Evolutionary conservation across 1,139 yeast genomes (phyloP).

Genomic region (Arxiozyma slooffiae): DNA sequence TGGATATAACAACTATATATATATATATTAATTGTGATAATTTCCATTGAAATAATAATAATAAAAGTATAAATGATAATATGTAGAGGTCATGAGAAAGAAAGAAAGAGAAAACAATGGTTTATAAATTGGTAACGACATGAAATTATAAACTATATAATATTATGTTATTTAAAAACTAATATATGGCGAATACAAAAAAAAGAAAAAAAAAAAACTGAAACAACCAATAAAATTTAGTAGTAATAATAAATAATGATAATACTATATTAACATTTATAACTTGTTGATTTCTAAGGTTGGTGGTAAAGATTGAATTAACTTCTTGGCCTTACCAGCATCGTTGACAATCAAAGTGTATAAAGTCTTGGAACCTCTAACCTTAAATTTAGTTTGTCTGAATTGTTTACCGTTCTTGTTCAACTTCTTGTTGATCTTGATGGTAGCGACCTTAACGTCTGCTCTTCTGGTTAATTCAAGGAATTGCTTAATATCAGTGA

Average conservation of each 20-base stretch:
- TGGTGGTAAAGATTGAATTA: slow-evolving; percentile 97
- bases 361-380: slow-evolving; percentile 89
- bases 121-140: background rate
- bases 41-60: too few species aligned
- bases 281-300: slow-evolving; percentile 68
- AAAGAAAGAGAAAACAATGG: background rate
- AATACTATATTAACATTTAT: slow-evolving; percentile 32
- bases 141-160: background rate
- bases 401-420: slow-evolving; percentile 76
- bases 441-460: slow-evolving; percentile 88
- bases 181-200: background rate
- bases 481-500: slow-evolving; percentile 94
- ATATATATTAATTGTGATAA: too few species aligned
- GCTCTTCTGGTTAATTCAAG: slow-evolving; percentile 97
- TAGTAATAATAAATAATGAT: too few species aligned
- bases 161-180: background rate
- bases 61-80: too few species aligned
- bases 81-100: background rate
- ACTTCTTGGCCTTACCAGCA: slow-evolving; percentile 95
- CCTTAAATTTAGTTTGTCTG: slow-evolving; percentile 98
- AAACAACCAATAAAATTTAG: background rate
- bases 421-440: slow-evolving; percentile 81
- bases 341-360: slow-evolving; percentile 96
- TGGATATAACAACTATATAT: background rate
- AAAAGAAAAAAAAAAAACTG: too few species aligned